Evolutionary conservation across 2,329 filamentous ascomycete species (phyloP).

Genomic region (Calonectria pseudoreteaudii): DNA sequence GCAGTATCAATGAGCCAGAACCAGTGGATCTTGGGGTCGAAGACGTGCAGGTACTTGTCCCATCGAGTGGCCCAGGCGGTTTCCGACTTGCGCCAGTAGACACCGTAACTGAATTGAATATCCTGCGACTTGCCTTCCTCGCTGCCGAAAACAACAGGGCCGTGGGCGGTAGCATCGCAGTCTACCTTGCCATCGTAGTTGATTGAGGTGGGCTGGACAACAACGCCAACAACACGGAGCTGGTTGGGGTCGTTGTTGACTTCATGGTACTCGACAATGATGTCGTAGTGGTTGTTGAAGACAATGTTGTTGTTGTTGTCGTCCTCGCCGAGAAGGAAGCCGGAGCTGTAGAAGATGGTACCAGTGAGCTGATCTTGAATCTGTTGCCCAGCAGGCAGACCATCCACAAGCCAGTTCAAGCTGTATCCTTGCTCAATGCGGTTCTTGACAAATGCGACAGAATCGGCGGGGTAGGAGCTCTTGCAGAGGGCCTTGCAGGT

Average conservation of each 20-base stretch:
- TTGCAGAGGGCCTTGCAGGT: slow-evolving; percentile 86
- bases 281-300: slow-evolving; percentile 97
- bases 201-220: slow-evolving; percentile 84
- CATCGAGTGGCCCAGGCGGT: slow-evolving; percentile 97
- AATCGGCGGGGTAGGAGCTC: slow-evolving; percentile 71
- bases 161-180: slow-evolving; percentile 67
- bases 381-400: slow-evolving; percentile 88
- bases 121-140: slow-evolving; percentile 62
- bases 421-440: slow-evolving; percentile 89
- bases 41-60: slow-evolving; percentile 99
- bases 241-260: slow-evolving; percentile 74
- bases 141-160: slow-evolving; percentile 72
- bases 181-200: slow-evolving; percentile 69
- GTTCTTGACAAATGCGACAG: slow-evolving; percentile 83
- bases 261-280: slow-evolving; percentile 91
- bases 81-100: slow-evolving; percentile 85
- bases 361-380: slow-evolving; percentile 81
- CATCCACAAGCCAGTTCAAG: slow-evolving; percentile 95
- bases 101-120: slow-evolving; percentile 91
- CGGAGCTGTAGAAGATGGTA: slow-evolving; percentile 88
- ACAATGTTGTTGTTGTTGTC: slow-evolving; percentile 67
- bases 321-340: slow-evolving; percentile 79
- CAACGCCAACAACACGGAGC: slow-evolving; percentile 90
- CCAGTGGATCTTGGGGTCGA: slow-evolving; percentile 98
- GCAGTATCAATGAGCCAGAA: slow-evolving; percentile 97